Evolutionary conservation across 1,284 basidiomycete species (phyloP), one percentile per base, ranked within the genome.

Genomic region (Coriolopsis trogii): DNA sequence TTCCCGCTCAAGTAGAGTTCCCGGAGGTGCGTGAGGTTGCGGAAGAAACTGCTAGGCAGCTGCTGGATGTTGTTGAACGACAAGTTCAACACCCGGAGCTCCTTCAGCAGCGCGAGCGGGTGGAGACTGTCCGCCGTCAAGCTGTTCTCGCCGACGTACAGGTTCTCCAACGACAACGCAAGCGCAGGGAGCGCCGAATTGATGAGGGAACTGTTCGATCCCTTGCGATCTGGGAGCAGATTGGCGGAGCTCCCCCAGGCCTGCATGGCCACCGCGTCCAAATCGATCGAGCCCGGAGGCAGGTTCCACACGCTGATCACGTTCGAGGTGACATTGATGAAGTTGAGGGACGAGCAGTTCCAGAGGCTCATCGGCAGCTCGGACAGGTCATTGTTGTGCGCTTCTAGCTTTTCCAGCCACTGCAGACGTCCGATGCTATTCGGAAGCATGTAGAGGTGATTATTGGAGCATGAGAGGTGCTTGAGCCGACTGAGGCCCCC

Each of bases 1-100:
- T 98, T 99, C 28, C 96, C 95, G 59, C 91, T 93, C 6, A 99
- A 76, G 68, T 98, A 99, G 30, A 99, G 74, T 71, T 95, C 89
- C 68, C 92, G 86, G 21, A 99, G 77, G 29, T 76, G 69, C 10
- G 70, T 69, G 52, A 92, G 79, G 53, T 86, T 87, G 55, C 81
- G 76, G 61, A 98, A 84, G 57, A 93, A 93, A 28, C 80, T 77
- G 0, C 83, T 73, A 0, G 94, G 93, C 34, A 98, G 81, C 66
- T 97, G 94, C 68, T 91, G 89, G 52, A 99, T 91, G 54, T 94
- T 88, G 72, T 99, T 99, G 76, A 98, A 98, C 50, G 92, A 94
- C 28, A 99, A 76, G 62, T 99, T 99, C 49, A 99, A 81, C 2
- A 95, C 85, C 3, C 80, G 79, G 10, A 98, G 80, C 59, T 89